These are phyloP conservation scores for Oligophagozyma castellii DNA, from an alignment of 1,139 yeast species.

Conservation along the genomic window DNA sequence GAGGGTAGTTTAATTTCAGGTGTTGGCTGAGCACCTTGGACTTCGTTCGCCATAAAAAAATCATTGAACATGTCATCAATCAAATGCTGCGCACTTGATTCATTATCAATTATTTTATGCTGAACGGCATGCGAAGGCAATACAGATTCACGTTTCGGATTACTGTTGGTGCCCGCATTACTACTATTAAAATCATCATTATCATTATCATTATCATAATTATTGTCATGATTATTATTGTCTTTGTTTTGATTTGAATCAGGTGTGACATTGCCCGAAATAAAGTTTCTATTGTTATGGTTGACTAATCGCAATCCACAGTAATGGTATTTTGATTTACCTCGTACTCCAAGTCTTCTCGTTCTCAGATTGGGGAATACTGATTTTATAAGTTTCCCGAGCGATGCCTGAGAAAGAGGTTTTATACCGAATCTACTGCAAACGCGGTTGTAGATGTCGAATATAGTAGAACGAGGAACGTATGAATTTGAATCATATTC, in stretches of 20 bases:
- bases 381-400: constrained; percentile 70
- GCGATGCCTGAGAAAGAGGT: constrained; percentile 76
- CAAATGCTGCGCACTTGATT: too few species aligned
- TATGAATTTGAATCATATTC: constrained; percentile 43
- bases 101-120: too few species aligned
- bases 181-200: neutral
- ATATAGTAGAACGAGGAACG: constrained; percentile 72
- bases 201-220: constrained; percentile 1
- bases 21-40: too few species aligned
- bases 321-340: constrained; percentile 81
- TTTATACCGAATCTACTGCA: constrained; percentile 57
- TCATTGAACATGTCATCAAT: too few species aligned
- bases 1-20: too few species aligned
- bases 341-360: constrained; percentile 75
- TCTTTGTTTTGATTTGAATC: neutral
- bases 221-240: neutral
- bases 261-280: too few species aligned
- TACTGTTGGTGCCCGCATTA: neutral
- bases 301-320: constrained; percentile 70
- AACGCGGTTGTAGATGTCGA: constrained; percentile 61
- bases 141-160: constrained; percentile 1
- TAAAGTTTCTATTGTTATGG: too few species aligned
- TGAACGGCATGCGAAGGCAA: neutral
- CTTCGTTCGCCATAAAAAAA: too few species aligned
- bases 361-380: constrained; percentile 66